A percentile compares a stretch with the other conserved stretches of the same genome.
Conservation (phyloP, 139 green algal species). For the Gonium pectorale region DNA sequence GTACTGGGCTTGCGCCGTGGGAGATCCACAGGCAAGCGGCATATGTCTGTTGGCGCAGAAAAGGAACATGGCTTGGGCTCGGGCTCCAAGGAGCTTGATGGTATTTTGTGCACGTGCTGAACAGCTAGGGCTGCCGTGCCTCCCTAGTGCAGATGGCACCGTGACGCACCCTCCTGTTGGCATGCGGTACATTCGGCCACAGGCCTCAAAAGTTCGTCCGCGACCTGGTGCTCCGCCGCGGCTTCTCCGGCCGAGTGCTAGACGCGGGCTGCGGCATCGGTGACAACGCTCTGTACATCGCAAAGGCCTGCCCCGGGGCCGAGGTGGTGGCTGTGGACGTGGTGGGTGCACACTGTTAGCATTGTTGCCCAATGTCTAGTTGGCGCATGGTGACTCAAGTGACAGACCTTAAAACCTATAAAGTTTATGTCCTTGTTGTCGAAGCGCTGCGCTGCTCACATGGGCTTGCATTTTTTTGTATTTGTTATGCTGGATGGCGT, state of each 20-base stretch:
- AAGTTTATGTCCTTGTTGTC: not conserved
- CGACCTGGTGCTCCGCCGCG: slow-evolving; percentile 16
- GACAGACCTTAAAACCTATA: not conserved
- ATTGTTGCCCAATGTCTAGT: not conserved
- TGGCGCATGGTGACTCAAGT: not conserved
- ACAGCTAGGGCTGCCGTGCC: not conserved
- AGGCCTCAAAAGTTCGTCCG: slow-evolving; percentile 38
- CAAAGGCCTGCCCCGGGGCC: slow-evolving; percentile 7
- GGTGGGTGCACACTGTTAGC: not conserved
- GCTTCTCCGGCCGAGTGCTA: slow-evolving; percentile 21
- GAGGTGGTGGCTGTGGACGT: slow-evolving; percentile 22
- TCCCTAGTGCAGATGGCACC: not conserved
- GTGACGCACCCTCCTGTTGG: not conserved
- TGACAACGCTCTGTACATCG: slow-evolving; percentile 33
- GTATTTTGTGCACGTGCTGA: not conserved
- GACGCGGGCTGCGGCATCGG: slow-evolving; percentile 37
- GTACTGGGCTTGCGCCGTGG: slow-evolving; percentile 22
- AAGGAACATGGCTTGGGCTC: not conserved
- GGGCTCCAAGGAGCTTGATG: not conserved
- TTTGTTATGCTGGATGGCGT: not conserved
- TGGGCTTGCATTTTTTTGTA: not conserved
- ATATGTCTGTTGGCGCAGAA: too few species aligned
- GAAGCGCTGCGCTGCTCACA: not conserved
- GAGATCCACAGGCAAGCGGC: slow-evolving; percentile 35
- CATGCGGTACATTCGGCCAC: not conserved